These are phyloP conservation scores for Nyssa sinensis DNA, from an alignment of 148 eudicot genomes.

Conservation along the genomic window DNA sequence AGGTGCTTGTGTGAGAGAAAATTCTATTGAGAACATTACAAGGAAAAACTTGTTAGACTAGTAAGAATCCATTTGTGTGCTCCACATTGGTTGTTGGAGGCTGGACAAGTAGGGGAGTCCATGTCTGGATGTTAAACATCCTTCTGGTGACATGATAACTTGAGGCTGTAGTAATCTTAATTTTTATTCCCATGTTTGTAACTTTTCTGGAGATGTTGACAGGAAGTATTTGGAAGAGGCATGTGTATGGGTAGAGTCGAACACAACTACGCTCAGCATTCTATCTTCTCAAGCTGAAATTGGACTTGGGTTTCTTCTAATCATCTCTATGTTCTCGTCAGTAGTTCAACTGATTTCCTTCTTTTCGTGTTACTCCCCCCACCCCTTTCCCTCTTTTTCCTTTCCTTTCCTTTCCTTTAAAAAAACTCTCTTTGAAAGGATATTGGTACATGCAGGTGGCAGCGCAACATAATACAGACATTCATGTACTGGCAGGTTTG, in stretches of 20 bases:
- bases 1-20: too few species aligned
- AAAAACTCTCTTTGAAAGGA: background rate
- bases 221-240: constrained; percentile 94
- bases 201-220: constrained; percentile 16
- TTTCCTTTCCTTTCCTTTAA: too few species aligned
- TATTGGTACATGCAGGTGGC: constrained; percentile 67
- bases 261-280: constrained; percentile 78
- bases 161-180: background rate
- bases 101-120: background rate
- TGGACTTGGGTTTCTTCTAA: constrained; percentile 88
- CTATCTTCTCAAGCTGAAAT: constrained; percentile 92
- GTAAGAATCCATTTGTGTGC: too few species aligned
- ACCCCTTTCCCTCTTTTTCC: too few species aligned
- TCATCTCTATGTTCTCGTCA: constrained; percentile 83
- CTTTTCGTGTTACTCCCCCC: background rate
- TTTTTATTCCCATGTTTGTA: background rate
- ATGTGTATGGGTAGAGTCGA: constrained; percentile 98
- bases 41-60: too few species aligned
- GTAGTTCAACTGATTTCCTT: constrained; percentile 24
- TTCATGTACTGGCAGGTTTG: constrained; percentile 99
- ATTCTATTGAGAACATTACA: too few species aligned
- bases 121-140: background rate
- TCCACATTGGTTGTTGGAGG: background rate
- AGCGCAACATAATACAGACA: constrained; percentile 84
- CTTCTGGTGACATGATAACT: background rate